Conservation (phyloP, 2,329 filamentous ascomycete species). For the Thielaviopsis musarum region DNA sequence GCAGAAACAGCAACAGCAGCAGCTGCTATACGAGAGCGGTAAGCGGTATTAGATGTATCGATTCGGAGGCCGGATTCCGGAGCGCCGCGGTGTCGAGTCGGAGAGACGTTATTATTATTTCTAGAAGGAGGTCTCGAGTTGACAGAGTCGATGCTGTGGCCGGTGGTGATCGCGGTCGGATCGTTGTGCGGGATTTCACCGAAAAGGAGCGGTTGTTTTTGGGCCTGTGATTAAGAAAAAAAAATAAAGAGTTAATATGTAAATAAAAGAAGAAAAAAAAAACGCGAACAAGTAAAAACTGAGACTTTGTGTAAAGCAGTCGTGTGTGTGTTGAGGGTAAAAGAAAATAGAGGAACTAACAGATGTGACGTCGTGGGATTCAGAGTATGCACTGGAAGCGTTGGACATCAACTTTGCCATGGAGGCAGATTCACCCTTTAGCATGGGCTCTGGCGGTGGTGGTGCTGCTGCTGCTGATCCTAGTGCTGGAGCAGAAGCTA, state of each 20-base stretch:
- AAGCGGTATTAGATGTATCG: constrained; percentile 18
- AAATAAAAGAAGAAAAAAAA: neutral
- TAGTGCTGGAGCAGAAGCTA: neutral
- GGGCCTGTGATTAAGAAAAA: neutral
- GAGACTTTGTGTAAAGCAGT: neutral
- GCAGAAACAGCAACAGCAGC: neutral
- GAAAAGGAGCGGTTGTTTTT: constrained; percentile 31
- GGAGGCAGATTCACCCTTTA: neutral
- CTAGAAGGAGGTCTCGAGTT: neutral
- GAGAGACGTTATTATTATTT: constrained; percentile 12
- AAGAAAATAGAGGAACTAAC: constrained; percentile 24
- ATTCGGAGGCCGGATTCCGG: constrained; percentile 54
- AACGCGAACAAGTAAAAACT: neutral
- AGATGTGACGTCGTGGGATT: constrained; percentile 26
- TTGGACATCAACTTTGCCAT: neutral
- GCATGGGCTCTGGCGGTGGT: neutral
- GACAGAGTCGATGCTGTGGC: constrained; percentile 36
- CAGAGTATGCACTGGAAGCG: constrained; percentile 14
- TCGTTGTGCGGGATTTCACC: constrained; percentile 44
- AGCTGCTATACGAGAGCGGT: neutral
- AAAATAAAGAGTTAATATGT: neutral
- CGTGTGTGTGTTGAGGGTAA: neutral
- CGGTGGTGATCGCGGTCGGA: constrained; percentile 36
- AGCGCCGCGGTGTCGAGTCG: constrained; percentile 38
- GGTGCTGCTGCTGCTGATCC: no score